Conservation (phyloP, 2,329 filamentous ascomycete species). For the Aureobasidium namibiae region DNA sequence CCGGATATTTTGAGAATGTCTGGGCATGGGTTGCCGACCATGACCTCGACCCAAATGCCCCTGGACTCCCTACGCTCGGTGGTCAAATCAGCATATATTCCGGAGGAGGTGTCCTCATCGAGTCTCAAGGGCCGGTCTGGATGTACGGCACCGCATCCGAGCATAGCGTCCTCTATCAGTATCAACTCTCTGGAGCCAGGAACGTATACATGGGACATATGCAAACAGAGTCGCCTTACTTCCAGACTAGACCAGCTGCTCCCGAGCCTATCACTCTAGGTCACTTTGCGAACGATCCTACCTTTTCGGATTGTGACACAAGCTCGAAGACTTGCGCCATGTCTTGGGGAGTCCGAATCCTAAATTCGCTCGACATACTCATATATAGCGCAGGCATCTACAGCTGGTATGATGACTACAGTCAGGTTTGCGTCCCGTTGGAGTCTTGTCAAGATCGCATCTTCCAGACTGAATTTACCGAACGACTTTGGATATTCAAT, state of each 20-base stretch:
- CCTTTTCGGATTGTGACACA: neutral
- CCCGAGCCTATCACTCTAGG: neutral
- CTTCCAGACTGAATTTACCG: neutral
- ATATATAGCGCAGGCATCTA: neutral
- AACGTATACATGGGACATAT: slow-evolving; percentile 30
- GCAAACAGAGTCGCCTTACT: neutral
- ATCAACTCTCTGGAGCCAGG: slow-evolving; percentile 40
- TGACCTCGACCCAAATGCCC: slow-evolving; percentile 35
- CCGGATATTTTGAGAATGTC: slow-evolving; percentile 47
- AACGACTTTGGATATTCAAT: neutral
- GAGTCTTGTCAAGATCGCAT: neutral
- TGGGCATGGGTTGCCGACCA: slow-evolving; percentile 50
- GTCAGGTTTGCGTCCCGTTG: neutral
- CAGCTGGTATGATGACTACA: neutral
- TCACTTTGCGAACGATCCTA: neutral
- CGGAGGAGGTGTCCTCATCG: slow-evolving; percentile 40
- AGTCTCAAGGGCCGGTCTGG: slow-evolving; percentile 30
- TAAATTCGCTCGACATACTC: neutral
- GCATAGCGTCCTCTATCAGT: slow-evolving; percentile 48
- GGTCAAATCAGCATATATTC: slow-evolving; percentile 34
- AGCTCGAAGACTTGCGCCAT: neutral
- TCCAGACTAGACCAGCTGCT: neutral
- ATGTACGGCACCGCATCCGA: slow-evolving; percentile 45
- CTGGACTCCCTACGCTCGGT: slow-evolving; percentile 19
- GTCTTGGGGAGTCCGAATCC: neutral